These are phyloP conservation scores for Singerocomus inundabilis DNA, from an alignment of 1,284 basidiomycete species.

Conservation along the genomic window DNA sequence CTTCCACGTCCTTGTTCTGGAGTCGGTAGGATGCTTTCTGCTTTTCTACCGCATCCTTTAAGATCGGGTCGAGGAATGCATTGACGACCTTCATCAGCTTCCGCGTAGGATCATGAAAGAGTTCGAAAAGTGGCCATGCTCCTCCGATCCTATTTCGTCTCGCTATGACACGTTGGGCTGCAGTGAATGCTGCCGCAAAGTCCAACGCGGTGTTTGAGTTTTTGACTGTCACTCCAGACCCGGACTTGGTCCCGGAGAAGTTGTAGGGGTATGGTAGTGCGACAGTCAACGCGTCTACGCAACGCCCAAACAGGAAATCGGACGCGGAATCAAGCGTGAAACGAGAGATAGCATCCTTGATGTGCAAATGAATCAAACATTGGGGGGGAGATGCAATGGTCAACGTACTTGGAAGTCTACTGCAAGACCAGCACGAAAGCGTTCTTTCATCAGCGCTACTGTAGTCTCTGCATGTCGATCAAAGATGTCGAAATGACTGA, in stretches of 20 bases:
- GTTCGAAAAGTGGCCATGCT: conserved; percentile 41
- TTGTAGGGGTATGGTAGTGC: conserved; percentile 34
- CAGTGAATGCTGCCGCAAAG: conserved; percentile 37
- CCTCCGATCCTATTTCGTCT: conserved; percentile 35
- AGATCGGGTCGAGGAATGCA: conserved; percentile 38
- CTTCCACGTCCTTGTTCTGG: conserved; percentile 5
- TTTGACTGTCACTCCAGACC: neutral
- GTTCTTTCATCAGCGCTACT: conserved; percentile 36
- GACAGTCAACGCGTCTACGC: conserved; percentile 31
- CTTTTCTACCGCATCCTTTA: conserved; percentile 34
- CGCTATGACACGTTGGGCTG: conserved; percentile 33
- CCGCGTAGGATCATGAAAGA: conserved; percentile 34
- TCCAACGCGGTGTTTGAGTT: conserved; percentile 22
- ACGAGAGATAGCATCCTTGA: conserved; percentile 40
- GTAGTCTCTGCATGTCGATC: conserved; percentile 40
- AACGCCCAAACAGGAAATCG: conserved; percentile 42
- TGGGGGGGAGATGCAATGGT: too few species aligned
- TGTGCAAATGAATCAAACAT: neutral
- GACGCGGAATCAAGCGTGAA: conserved; percentile 46
- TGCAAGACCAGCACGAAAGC: conserved; percentile 34
- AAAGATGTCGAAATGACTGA: conserved; percentile 49
- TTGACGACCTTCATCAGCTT: conserved; percentile 40
- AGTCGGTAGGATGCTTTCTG: conserved; percentile 24
- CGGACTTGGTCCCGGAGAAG: too few species aligned
- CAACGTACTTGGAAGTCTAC: conserved; percentile 45